Base-by-base conservation (phyloP, 495 filamentous ascomycete genomes). In the Hypoxylon trugodes region DNA sequence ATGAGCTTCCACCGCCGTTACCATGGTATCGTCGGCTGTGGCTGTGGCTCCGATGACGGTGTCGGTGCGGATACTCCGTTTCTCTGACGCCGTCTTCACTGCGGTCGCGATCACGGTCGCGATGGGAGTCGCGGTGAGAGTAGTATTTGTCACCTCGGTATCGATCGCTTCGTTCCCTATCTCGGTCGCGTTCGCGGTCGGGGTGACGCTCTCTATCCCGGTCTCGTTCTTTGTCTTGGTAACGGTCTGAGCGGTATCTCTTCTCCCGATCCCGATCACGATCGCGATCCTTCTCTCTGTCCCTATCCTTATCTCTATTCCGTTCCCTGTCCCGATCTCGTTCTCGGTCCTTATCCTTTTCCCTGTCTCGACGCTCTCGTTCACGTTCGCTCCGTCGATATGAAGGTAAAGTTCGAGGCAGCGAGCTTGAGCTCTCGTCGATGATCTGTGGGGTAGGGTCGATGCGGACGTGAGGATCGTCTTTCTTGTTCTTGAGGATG, bases 401-500 rank as follows among this genome's bases (percentile, higher is more conserved):
- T 3, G 62, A 56, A 43, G 64, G 64, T 35, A 32, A 36, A 38
- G 26, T 74, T 28, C 47, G 66, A 46, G 15, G 72, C 49, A 33
- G 50, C 61, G 51, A 81, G 58, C 65, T 78, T 59, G 50, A 53
- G 15, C 74, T 70, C 4, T 79, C 78, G 40, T 79, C 66, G 6
- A 69, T 65, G 32, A 73, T 59, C 32, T 70, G 67, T 4, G 70
- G 70, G 21, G 49, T 60, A 8, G 65, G 67, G 16, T 77, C 76
- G 41, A 81, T 81, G 1, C 73, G 74, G 9, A 82, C 80, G 38
- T 77, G 77, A 6, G 70, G 70, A 45, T 82, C 74, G 24, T 76
- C 74, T 42, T 81, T 79, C 61, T 76, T 76, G 66, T 81, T 81
- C 73, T 82, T 82, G 5, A 82, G 72, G 25, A 82, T 82, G 13